phyloP scores from a whole-genome alignment of 768 basidiomycete genomes.

The Lactarius quietus region DNA sequence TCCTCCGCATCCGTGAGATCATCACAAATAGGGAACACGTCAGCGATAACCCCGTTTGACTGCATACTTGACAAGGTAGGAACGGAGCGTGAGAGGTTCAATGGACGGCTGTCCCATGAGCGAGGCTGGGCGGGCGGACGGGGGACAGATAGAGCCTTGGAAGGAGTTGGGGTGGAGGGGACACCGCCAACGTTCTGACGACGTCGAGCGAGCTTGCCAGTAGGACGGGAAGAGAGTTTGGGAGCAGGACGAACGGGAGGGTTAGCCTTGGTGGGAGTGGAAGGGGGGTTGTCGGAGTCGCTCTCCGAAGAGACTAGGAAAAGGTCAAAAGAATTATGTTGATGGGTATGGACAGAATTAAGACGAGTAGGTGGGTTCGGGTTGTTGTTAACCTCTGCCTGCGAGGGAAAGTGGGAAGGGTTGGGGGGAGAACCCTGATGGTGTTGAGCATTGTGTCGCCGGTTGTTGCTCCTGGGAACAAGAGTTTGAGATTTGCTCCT shows the following conservation, averaged over 20 bases:
- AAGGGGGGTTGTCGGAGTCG: constrained; percentile 32
- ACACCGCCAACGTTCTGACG: constrained; percentile 40
- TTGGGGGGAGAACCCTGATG: constrained; percentile 65
- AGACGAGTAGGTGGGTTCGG: constrained; percentile 33
- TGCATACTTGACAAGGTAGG: constrained; percentile 39
- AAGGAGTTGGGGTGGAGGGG: constrained; percentile 37
- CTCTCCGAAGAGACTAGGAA: constrained; percentile 46
- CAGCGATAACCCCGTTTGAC: constrained; percentile 33
- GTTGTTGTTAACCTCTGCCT: constrained; percentile 51
- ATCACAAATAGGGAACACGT: constrained; percentile 67
- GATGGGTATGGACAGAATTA: constrained; percentile 30
- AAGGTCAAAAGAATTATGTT: constrained; percentile 45
- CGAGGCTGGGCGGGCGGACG: constrained; percentile 27
- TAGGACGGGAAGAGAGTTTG: constrained; percentile 45
- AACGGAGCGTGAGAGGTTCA: constrained; percentile 48
- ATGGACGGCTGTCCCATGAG: constrained; percentile 6
- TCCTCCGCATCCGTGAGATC: constrained; percentile 52
- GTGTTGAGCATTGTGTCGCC: constrained; percentile 38
- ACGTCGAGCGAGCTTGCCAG: constrained; percentile 57
- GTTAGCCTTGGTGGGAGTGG: constrained; percentile 32
- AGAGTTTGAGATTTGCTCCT: constrained; percentile 48
- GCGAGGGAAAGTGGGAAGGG: constrained; percentile 46
- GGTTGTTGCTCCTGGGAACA: constrained; percentile 41
- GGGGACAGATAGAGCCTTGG: constrained; percentile 53
- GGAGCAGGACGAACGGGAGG: constrained; percentile 34